These are phyloP conservation scores for Aeminium ludgeri DNA, from an alignment of 495 filamentous ascomycete species.

Conservation along the genomic window DNA sequence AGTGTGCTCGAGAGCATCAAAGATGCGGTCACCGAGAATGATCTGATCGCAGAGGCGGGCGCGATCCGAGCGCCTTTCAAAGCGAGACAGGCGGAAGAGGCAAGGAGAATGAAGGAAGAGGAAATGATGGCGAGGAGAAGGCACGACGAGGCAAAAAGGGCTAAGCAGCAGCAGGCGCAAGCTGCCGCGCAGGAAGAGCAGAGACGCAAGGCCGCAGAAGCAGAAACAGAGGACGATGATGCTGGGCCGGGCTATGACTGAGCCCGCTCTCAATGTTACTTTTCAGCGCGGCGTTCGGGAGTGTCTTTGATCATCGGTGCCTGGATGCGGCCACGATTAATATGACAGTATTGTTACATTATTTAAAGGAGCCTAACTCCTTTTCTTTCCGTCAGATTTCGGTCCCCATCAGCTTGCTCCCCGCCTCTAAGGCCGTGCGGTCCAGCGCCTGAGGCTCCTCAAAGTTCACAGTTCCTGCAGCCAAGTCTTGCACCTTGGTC, in stretches of 20 bases:
- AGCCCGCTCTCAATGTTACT: neutral
- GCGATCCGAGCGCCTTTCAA: conserved; percentile 61
- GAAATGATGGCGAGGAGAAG: neutral
- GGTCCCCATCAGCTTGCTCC: conserved; percentile 27
- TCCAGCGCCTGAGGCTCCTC: conserved; percentile 21
- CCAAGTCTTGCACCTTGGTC: conserved; percentile 20
- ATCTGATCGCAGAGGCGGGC: conserved; percentile 45
- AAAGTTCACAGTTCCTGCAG: too few relatives aligned
- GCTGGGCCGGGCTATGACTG: conserved; percentile 13
- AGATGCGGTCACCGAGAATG: conserved; percentile 50
- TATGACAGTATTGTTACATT: too few relatives aligned
- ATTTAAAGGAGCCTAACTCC: too few relatives aligned
- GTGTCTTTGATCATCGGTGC: too few relatives aligned
- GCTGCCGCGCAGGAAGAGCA: neutral
- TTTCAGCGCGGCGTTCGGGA: neutral
- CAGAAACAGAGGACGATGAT: conserved; percentile 4
- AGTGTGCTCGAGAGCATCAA: conserved; percentile 71
- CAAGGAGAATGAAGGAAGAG: neutral
- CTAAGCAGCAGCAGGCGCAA: conserved; percentile 1
- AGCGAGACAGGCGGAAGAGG: conserved; percentile 13
- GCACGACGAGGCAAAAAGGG: neutral
- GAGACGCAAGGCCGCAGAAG: neutral
- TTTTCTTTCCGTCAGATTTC: too few relatives aligned
- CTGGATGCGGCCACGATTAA: too few relatives aligned
- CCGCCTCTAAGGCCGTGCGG: conserved; percentile 24